These are phyloP conservation scores for Wickerhamiella kurtzmanii DNA, from an alignment of 805 yeast species.

Conservation along the genomic window DNA sequence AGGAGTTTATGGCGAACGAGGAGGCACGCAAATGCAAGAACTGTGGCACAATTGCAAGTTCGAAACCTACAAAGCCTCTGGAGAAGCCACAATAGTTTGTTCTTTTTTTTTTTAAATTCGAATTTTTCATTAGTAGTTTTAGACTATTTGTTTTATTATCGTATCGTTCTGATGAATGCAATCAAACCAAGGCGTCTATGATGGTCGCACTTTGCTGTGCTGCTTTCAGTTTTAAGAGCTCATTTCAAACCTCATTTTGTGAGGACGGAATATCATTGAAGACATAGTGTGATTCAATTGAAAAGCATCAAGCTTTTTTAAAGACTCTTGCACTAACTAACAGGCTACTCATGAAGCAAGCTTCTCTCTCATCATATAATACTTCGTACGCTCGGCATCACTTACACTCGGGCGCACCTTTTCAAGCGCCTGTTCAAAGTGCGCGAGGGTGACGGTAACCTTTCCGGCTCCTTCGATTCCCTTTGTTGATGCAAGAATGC, in stretches of 20 bases:
- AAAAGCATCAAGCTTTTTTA: no score
- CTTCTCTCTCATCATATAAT: constrained; percentile 51
- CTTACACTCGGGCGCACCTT: constrained; percentile 83
- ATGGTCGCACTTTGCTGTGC: no score
- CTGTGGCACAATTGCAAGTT: constrained; percentile 44
- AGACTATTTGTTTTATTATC: no score
- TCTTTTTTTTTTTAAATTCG: no score
- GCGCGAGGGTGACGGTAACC: constrained; percentile 46
- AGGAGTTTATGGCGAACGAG: constrained; percentile 49
- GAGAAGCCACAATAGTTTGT: constrained; percentile 10
- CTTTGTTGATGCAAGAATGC: constrained; percentile 10
- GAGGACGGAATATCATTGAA: neutral
- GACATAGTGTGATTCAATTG: neutral
- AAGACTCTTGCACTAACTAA: no score
- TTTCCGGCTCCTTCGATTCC: constrained; percentile 24
- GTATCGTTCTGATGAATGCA: no score
- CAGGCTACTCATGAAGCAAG: no score
- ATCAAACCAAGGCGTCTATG: no score
- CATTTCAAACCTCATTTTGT: no score
- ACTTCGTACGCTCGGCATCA: constrained; percentile 66
- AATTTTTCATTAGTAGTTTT: neutral
- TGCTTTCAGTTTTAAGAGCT: no score
- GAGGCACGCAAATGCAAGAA: constrained; percentile 55
- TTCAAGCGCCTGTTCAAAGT: constrained; percentile 57
- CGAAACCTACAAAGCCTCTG: constrained; percentile 16